These are phyloP conservation scores for Trichosanthes cucumerina DNA, from an alignment of 306 rosid species.

Conservation along the genomic window DNA sequence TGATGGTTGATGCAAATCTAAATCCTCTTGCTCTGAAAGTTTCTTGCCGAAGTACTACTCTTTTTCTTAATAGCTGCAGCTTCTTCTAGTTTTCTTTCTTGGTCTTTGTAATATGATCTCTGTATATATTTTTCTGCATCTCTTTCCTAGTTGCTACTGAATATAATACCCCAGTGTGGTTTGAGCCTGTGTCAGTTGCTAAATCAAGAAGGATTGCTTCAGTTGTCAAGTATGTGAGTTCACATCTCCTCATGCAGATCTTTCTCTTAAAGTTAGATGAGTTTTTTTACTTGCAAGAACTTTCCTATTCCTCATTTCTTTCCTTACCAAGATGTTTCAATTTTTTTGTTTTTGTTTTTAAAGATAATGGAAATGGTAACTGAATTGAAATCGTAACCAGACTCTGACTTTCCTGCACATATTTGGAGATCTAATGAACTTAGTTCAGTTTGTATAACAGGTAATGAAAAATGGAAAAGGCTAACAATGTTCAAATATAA, in stretches of 20 bases:
- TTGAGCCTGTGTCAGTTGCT: constrained; percentile 89
- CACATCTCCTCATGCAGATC: constrained; percentile 12
- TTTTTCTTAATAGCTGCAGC: neutral
- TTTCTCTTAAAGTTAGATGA: neutral
- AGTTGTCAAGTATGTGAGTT: constrained; percentile 72
- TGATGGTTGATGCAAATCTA: constrained; percentile 83
- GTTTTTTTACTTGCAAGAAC: neutral
- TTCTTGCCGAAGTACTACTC: constrained; percentile 53
- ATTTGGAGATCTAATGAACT: neutral
- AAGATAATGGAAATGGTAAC: neutral
- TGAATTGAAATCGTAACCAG: neutral
- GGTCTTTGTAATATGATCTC: constrained; percentile 3
- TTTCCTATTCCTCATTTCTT: neutral
- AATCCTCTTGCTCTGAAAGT: constrained; percentile 47
- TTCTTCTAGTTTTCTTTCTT: neutral
- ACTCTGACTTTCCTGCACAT: neutral
- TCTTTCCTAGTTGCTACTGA: constrained; percentile 53
- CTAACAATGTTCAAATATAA: neutral
- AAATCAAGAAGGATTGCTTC: constrained; percentile 69
- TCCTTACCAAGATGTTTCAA: neutral
- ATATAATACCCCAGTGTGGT: constrained; percentile 62
- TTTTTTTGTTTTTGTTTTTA: neutral
- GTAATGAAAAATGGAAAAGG: neutral
- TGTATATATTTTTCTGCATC: neutral
- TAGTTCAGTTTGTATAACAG: neutral